Evolutionary conservation across 192 early-diverging fungal genomes (phyloP), one percentile per base, ranked within the genome.

Genomic region (Entophlyctis helioformis): DNA sequence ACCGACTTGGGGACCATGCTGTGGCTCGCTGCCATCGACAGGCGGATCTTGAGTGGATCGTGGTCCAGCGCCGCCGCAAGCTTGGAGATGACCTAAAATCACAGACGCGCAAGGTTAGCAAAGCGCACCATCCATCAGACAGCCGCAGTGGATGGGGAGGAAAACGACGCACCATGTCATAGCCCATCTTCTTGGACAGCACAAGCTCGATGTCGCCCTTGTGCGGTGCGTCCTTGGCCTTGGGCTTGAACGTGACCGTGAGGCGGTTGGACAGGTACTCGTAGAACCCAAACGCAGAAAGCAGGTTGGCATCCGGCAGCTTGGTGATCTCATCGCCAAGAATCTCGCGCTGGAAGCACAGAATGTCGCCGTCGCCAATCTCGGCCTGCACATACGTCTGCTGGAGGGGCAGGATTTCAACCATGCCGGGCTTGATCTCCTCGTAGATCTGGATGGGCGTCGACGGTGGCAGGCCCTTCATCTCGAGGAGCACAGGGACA

Each of bases 391-490:
- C 37, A 60, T 91, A 92, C 1, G 84, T 84, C 25, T 46, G 25
- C 25, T 68, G 61, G 10, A 51, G 27, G 44, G 86, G 80, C 64
- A 87, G 76, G 11, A 52, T 19, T 35, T 96, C 91, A 39, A 98
- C 84, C 84, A 93, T 82, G 7, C 67, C 72, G 0, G 95, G 89
- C 68, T 95, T 94, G 48, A 98, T 80, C 64, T 98, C 95, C 71
- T 85, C 88, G 50, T 67, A 87, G 22, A 87, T 33, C 37, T 60
- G 56, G 18, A 96, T 36, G 0, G 63, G 51, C 5, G 84, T 82
- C 28, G 63, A 66, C 3, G 57, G 40, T 15, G 78, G 60, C 25
- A 86, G 67, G 0, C 59, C 66, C 20, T 62, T 71, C 50, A 75
- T 71, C 15, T 66, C 58, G 18, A 63, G 53, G 27, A 91, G 38